Percentiles rank a stretch among this genome's conserved stretches.
These are phyloP conservation scores for Tulasnella calospora DNA, from an alignment of 768 basidiomycete species.

Conservation along the genomic window DNA sequence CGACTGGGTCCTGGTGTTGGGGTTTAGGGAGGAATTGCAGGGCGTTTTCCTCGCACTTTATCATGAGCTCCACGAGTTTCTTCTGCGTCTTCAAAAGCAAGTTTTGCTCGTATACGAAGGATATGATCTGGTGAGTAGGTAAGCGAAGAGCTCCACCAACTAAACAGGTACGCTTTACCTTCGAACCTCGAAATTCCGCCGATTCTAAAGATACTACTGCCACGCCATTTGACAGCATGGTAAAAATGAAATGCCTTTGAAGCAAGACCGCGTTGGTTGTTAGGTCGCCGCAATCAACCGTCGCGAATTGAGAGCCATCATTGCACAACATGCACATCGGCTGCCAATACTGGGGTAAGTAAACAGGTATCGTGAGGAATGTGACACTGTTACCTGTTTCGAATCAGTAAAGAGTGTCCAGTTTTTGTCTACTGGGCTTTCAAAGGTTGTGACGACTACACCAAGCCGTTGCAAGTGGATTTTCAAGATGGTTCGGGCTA, in stretches of 20 bases:
- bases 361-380: neutral
- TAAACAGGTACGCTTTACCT: conserved; percentile 39
- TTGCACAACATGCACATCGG: conserved; percentile 64
- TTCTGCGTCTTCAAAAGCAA: neutral
- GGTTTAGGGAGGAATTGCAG: neutral
- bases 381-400: conserved; percentile 39
- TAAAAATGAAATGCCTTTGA: conserved; percentile 50
- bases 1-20: neutral
- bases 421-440: conserved; percentile 42
- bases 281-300: conserved; percentile 25
- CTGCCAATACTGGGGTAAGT: conserved; percentile 36
- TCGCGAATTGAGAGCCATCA: conserved; percentile 44
- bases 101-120: conserved; percentile 47
- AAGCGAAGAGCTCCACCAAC: neutral
- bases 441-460: conserved; percentile 47
- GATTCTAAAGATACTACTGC: conserved; percentile 51
- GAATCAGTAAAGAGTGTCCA: conserved; percentile 48
- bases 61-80: neutral
- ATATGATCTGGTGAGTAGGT: conserved; percentile 44
- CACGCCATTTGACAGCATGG: conserved; percentile 47
- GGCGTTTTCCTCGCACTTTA: neutral
- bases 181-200: conserved; percentile 57
- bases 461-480: conserved; percentile 43
- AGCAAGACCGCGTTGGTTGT: conserved; percentile 39
- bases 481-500: conserved; percentile 52